These are phyloP conservation scores for Gelatoporia subvermispora DNA, from an alignment of 768 basidiomycete species.

Conservation along the genomic window DNA sequence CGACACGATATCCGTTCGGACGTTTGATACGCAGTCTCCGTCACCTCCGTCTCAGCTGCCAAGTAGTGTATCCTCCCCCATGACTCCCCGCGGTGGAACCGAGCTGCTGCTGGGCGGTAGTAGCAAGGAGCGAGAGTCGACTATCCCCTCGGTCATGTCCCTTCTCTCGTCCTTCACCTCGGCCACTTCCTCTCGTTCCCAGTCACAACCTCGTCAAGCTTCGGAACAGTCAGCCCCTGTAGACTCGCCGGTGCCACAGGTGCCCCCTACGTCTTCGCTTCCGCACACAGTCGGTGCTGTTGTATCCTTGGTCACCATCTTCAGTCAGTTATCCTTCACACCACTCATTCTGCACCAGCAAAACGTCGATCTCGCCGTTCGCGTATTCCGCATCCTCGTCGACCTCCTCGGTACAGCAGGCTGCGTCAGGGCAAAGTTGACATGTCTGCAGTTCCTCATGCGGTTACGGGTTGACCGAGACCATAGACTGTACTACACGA, in stretches of 20 bases:
- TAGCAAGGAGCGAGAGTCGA: conserved; percentile 38
- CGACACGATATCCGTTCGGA: conserved; percentile 10
- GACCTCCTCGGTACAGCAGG: conserved; percentile 40
- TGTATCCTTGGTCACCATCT: conserved; percentile 58
- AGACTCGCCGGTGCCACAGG: conserved; percentile 2
- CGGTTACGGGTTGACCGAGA: conserved; percentile 86
- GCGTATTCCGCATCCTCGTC: conserved; percentile 49
- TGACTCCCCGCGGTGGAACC: conserved; percentile 53
- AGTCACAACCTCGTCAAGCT: conserved; percentile 40
- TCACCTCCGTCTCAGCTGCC: conserved; percentile 12
- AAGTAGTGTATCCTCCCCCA: conserved; percentile 38
- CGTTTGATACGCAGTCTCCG: conserved; percentile 3
- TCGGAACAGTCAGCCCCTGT: conserved; percentile 28
- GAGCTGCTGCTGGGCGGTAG: conserved; percentile 34
- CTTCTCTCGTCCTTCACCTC: conserved; percentile 56
- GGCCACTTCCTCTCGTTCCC: conserved; percentile 50
- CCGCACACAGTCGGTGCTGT: conserved; percentile 55
- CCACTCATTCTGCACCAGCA: conserved; percentile 45
- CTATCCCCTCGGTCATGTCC: conserved; percentile 58
- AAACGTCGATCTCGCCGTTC: conserved; percentile 49
- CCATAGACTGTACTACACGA: conserved; percentile 74
- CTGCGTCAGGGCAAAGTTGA: conserved; percentile 58
- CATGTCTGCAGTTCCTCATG: conserved; percentile 81
- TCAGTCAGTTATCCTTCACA: conserved; percentile 68
- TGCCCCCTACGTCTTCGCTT: conserved; percentile 11